Conservation (phyloP, 2,329 filamentous ascomycete species). For the Venturiaceae sp. region DNA sequence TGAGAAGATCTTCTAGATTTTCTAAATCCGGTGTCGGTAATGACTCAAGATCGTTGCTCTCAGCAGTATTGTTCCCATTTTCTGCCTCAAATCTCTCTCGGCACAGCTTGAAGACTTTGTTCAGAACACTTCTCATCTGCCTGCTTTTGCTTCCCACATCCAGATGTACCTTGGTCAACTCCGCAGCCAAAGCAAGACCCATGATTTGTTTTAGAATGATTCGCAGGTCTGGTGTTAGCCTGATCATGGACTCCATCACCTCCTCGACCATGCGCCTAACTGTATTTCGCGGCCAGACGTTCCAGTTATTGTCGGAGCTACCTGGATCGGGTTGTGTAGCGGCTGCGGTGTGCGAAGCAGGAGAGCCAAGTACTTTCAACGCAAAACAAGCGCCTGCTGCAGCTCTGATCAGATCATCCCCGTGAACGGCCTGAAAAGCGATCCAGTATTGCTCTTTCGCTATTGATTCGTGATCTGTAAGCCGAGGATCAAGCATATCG, state of each 20-base stretch:
- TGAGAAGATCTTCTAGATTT: too few relatives aligned
- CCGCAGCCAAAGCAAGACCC: neutral
- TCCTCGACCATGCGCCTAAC: neutral
- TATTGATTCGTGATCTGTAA: neutral
- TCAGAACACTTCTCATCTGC: neutral
- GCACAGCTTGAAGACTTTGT: neutral
- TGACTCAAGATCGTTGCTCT: neutral
- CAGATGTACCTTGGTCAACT: neutral
- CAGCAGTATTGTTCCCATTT: neutral
- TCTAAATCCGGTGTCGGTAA: neutral
- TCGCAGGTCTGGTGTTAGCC: neutral
- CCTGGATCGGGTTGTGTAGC: neutral
- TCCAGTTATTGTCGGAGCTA: neutral
- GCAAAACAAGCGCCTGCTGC: neutral
- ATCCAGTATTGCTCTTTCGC: neutral
- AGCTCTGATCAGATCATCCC: neutral
- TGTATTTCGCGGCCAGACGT: neutral
- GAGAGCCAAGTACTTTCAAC: neutral
- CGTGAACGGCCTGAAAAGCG: neutral
- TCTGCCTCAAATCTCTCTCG: conserved; percentile 27
- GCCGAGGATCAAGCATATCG: neutral
- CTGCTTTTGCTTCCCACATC: neutral
- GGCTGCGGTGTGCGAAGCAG: neutral
- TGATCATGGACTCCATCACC: neutral
- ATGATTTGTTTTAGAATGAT: neutral